These are phyloP conservation scores for Trichoderma sp. DNA, from an alignment of 2,329 filamentous ascomycete genomes.

Conservation along the genomic window DNA sequence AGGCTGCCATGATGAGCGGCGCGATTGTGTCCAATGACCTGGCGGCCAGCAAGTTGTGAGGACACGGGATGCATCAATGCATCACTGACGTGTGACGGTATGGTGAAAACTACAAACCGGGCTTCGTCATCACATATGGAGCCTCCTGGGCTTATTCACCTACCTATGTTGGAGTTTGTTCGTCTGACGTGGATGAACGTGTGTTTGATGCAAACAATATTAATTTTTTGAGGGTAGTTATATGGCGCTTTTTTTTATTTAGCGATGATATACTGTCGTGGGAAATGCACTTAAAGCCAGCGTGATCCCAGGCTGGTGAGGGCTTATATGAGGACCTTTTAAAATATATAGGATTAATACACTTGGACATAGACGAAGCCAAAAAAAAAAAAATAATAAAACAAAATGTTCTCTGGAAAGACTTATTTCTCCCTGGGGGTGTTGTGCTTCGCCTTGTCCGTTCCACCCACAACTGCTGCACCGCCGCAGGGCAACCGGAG, in stretches of 20 bases:
- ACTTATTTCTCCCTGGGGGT: neutral
- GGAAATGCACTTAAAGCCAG: neutral
- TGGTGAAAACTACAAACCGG: neutral
- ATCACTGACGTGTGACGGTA: neutral
- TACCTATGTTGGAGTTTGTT: neutral
- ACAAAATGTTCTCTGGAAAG: neutral
- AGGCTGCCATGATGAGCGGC: slow-evolving; percentile 52
- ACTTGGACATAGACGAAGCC: neutral
- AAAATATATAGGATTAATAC: neutral
- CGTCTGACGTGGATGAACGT: neutral
- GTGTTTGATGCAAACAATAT: neutral
- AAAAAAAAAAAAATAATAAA: no score
- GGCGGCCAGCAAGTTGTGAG: slow-evolving; percentile 28
- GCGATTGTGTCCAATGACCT: slow-evolving; percentile 40
- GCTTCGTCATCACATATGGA: neutral
- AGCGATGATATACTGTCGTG: slow-evolving; percentile 7
- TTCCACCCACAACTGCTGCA: neutral
- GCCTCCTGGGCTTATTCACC: neutral
- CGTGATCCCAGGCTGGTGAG: neutral
- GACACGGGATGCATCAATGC: neutral
- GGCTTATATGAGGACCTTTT: neutral
- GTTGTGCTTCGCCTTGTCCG: neutral
- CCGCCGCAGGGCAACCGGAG: neutral
- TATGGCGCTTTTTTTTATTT: neutral
- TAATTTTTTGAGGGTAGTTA: neutral